Evolutionary conservation across 2,329 filamentous ascomycete species (phyloP).

Genomic region (Cercospora janseana): DNA sequence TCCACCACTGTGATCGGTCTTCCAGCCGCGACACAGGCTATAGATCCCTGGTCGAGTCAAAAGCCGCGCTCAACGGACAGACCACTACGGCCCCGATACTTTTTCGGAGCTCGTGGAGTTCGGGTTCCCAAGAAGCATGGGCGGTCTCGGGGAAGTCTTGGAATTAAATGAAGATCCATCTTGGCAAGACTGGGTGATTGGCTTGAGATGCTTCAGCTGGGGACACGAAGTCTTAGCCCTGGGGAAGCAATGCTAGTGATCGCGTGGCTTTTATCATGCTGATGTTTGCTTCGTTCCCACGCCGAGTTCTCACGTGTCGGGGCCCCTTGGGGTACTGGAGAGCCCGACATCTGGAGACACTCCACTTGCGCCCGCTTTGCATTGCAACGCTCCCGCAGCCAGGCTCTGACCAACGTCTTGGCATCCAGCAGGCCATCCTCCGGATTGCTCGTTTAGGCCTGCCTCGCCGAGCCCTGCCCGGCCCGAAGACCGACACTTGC

Average conservation of each 20-base stretch:
- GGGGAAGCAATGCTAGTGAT: conserved; percentile 12
- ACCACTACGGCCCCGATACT: conserved; percentile 7
- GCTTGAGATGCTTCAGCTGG: conserved; percentile 14
- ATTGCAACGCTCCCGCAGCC: conserved; percentile 8
- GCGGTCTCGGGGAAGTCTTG: conserved; percentile 19
- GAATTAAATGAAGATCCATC: conserved; percentile 15
- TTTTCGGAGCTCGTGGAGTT: conserved; percentile 13
- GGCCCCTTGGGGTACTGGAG: conserved; percentile 7
- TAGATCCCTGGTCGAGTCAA: not conserved
- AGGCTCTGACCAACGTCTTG: conserved; percentile 9
- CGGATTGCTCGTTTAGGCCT: conserved; percentile 8
- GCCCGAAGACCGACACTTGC: not conserved
- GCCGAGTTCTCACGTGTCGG: conserved; percentile 6
- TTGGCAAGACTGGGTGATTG: conserved; percentile 14
- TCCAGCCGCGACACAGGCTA: not conserved
- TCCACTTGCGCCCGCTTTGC: too few relatives aligned
- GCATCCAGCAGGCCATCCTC: not conserved
- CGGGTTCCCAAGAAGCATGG: conserved; percentile 15
- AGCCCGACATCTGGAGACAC: not conserved
- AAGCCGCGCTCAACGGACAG: not conserved
- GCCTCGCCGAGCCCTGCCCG: not conserved
- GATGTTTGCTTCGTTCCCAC: conserved; percentile 6
- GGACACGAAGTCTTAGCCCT: conserved; percentile 11
- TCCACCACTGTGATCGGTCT: conserved; percentile 1
- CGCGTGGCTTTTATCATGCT: conserved; percentile 9